Evolutionary conservation across 768 basidiomycete species (phyloP), one percentile per base, ranked within the genome.

Genomic region (Mycena metata): DNA sequence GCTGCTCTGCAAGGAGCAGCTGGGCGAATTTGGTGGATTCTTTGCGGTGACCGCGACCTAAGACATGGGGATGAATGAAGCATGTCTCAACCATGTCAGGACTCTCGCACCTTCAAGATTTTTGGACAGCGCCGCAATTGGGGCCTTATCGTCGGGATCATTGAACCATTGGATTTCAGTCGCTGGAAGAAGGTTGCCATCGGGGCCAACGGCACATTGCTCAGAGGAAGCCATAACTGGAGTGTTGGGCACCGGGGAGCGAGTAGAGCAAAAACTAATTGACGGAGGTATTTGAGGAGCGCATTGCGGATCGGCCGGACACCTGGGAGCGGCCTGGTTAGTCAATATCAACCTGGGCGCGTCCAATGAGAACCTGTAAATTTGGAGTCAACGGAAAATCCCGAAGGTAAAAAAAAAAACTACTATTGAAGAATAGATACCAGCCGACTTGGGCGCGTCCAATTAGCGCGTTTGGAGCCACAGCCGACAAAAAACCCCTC

Each of bases 11-110:
- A 16, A 11, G 54, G 24, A 56, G 54, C 36, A 42, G 3, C 21
- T 21, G 21, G 3, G n/a, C 39, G 36, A 56, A 42, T 16, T 56
- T 56, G 5, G 11, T 41, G n/a, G 39, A 41, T 24, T 56, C 24
- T 42, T 56, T 39, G 39, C 54, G 39, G 23, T 56, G 54, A 23
- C 54, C 54, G 24, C 54, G 54, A 23, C 54, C 54, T 56, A 11
- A 36, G 15, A 9, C 2, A 39, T 39, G 39, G 3, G 11, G 17
- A 54, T 36, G 51, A 54, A 54, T 10, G 39, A 39, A 39, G 39
- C 10, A 39, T 39, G 51, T 30, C 33, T 35, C 17, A 51, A 51
- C 50, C 12, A 51, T 12, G 30, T 26, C 26, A 54, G 51, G 16
- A 35, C 19, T 35, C 26, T 54, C n/a, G 36, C 30, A 30, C 30